Conservation (phyloP, 805 yeast genomes). For the Pichia kluyveri region DNA sequence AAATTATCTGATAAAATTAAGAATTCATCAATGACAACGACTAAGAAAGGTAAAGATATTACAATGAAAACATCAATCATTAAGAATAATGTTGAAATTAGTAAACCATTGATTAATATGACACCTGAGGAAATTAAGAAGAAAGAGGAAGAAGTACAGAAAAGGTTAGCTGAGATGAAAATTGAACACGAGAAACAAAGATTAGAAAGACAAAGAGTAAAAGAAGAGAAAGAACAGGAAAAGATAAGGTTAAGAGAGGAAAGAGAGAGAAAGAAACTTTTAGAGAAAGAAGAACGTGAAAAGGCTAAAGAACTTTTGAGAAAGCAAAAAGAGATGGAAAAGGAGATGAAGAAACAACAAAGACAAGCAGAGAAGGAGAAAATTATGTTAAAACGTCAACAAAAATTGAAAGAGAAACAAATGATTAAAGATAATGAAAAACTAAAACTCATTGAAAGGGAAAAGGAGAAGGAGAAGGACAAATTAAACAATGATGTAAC, state of each 20-base stretch:
- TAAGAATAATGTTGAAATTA: neutral
- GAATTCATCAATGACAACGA: neutral
- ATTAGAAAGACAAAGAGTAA: conserved; percentile 11
- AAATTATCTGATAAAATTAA: conserved; percentile 13
- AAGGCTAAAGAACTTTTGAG: conserved; percentile 12
- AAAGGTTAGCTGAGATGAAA: conserved; percentile 9
- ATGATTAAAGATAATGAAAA: conserved; percentile 5
- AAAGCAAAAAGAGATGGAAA: conserved; percentile 19
- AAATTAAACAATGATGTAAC: neutral
- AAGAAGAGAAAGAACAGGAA: conserved; percentile 10
- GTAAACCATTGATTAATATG: neutral
- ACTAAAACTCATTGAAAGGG: neutral
- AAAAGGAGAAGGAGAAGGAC: conserved; percentile 7
- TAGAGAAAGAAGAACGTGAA: conserved; percentile 16
- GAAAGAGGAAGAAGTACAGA: conserved; percentile 9
- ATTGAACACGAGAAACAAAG: conserved; percentile 12
- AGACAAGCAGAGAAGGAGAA: conserved; percentile 18
- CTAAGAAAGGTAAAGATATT: neutral
- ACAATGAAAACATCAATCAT: neutral
- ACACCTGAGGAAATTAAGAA: conserved; percentile 9
- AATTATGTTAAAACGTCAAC: conserved; percentile 14
- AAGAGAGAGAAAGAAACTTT: conserved; percentile 7
- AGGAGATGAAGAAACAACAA: conserved; percentile 15
- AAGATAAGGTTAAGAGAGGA: conserved; percentile 5
- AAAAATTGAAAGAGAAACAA: conserved; percentile 13